These are phyloP conservation scores for Lathyrus oleraceus DNA, from an alignment of 306 rosid genomes.

Conservation along the genomic window DNA sequence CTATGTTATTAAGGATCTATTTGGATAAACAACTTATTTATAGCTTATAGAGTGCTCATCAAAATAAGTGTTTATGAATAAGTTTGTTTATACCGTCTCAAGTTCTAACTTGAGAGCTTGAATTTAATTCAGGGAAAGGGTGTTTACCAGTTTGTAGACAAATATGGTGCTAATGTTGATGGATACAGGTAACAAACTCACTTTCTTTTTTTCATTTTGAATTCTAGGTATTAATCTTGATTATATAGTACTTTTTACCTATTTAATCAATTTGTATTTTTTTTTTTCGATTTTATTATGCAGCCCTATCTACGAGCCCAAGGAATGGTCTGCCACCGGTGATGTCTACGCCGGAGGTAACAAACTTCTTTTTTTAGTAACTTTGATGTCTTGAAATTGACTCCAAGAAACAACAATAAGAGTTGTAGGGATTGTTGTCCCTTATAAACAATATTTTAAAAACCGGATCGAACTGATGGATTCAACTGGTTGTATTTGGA, in stretches of 20 bases:
- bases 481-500: background rate
- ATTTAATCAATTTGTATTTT: conserved; percentile 14
- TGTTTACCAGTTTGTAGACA: conserved; percentile 94
- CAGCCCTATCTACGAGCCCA: conserved; percentile 83
- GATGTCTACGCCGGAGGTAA: conserved; percentile 92
- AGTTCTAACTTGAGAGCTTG: conserved; percentile 20
- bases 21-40: too few species aligned
- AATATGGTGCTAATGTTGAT: conserved; percentile 97
- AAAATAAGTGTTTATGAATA: too few species aligned
- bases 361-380: conserved; percentile 16
- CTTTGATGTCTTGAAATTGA: conserved; percentile 18
- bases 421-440: background rate
- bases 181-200: conserved; percentile 81
- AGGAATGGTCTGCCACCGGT: conserved; percentile 84
- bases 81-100: too few species aligned
- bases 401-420: background rate
- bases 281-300: conserved; percentile 4
- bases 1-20: too few species aligned
- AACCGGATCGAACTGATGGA: background rate
- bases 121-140: conserved; percentile 84
- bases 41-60: too few species aligned
- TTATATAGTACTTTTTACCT: background rate
- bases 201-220: background rate
- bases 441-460: background rate
- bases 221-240: background rate